Evolutionary conservation across 176 grass and related monocot genomes (phyloP).

Genomic region (Oropetium thomaeum): DNA sequence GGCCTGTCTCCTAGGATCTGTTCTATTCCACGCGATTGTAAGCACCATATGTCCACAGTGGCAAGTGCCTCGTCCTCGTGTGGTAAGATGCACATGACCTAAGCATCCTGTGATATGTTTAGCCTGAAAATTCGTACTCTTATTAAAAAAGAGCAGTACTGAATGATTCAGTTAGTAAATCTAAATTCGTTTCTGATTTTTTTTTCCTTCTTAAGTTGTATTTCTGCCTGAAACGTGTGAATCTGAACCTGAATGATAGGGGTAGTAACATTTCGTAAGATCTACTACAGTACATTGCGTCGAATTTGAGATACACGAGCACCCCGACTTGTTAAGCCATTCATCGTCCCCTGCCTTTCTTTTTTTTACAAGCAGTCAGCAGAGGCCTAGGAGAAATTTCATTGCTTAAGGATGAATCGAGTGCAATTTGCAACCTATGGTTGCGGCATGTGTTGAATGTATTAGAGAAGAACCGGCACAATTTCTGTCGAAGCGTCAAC

Average conservation of each 20-base stretch:
- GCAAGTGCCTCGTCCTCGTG: too few species aligned
- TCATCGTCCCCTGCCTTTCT: background rate
- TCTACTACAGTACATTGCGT: too few species aligned
- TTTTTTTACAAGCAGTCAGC: background rate
- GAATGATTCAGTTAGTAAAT: background rate
- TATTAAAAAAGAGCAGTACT: background rate
- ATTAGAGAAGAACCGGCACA: background rate
- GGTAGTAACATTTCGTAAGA: too few species aligned
- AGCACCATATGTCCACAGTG: too few species aligned
- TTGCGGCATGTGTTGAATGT: background rate
- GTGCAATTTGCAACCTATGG: too few species aligned
- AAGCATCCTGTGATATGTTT: background rate
- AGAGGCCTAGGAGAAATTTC: too few species aligned
- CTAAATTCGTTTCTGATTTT: background rate
- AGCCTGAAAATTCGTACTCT: background rate
- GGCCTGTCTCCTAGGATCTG: background rate
- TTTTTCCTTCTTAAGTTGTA: background rate
- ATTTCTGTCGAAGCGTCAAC: constrained; percentile 9
- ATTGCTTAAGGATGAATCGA: background rate
- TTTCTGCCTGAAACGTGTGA: background rate
- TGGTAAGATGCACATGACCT: background rate
- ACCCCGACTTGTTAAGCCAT: background rate
- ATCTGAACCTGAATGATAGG: background rate
- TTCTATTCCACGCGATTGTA: background rate
- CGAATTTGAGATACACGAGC: too few species aligned